Evolutionary conservation across 257 asterid species (phyloP).

Genomic region (Solanum dulcamara): DNA sequence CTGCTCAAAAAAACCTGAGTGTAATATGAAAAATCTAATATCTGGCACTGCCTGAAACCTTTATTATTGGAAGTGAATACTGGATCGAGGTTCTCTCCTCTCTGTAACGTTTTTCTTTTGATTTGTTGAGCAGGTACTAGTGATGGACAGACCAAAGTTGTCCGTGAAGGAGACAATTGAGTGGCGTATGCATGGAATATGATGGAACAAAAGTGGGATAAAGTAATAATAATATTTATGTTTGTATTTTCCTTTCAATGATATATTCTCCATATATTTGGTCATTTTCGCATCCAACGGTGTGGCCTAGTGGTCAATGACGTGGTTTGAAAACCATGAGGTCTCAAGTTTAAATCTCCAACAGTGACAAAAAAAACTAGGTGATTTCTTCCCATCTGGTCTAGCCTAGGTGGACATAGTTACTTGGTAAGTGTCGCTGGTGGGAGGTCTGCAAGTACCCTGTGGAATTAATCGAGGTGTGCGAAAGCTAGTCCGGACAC

Average conservation of each 20-base stretch:
- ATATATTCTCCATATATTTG: not conserved
- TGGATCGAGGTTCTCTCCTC: not conserved
- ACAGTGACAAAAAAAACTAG: too few species aligned
- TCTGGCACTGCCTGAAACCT: not conserved
- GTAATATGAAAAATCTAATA: not conserved
- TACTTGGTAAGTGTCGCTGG: not conserved
- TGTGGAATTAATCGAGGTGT: not conserved
- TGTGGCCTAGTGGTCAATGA: not conserved
- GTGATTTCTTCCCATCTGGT: not conserved
- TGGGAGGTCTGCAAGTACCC: not conserved
- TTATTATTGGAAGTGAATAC: not conserved
- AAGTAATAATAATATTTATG: slow-evolving; percentile 30
- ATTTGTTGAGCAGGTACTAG: slow-evolving; percentile 53
- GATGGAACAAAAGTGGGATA: slow-evolving; percentile 85
- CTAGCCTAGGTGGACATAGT: not conserved
- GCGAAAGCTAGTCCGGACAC: too few species aligned
- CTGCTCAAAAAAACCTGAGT: not conserved
- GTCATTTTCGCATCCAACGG: not conserved
- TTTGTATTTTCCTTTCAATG: not conserved
- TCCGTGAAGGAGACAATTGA: slow-evolving; percentile 97
- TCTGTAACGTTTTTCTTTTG: not conserved
- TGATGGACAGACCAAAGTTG: slow-evolving; percentile 91
- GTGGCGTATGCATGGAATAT: slow-evolving; percentile 95
- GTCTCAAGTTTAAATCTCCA: not conserved
- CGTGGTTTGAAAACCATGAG: not conserved